Evolutionary conservation across 495 filamentous ascomycete genomes (phyloP).

Genomic region (Glonium stellatum): DNA sequence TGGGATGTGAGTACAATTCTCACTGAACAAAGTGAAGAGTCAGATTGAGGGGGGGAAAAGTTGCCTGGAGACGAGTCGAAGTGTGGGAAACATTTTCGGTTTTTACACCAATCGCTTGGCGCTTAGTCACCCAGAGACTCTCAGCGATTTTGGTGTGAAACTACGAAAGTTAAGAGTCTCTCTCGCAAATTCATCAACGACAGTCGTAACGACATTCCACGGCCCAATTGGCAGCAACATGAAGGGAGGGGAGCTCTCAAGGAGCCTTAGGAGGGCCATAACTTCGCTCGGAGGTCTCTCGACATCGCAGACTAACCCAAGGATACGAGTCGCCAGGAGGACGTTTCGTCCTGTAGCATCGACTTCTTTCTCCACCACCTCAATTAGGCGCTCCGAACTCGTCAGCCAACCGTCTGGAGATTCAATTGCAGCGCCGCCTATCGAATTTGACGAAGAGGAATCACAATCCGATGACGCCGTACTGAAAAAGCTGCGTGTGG

Average conservation of each 20-base stretch:
- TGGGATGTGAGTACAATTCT: not conserved
- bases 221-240: conserved; percentile 5
- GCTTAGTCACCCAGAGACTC: conserved; percentile 8
- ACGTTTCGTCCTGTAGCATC: conserved; percentile 2
- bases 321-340: conserved; percentile 6
- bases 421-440: conserved; percentile 20
- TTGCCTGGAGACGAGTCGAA: not conserved
- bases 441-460: conserved; percentile 14
- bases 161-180: not conserved
- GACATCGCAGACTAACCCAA: conserved; percentile 13
- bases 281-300: conserved; percentile 7
- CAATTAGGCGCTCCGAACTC: conserved; percentile 14
- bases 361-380: conserved; percentile 20
- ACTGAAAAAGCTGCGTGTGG: conserved; percentile 53
- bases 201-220: not conserved
- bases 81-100: conserved; percentile 1
- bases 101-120: not conserved
- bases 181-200: conserved; percentile 1
- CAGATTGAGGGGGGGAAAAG: not conserved
- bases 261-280: conserved; percentile 10
- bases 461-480: conserved; percentile 42
- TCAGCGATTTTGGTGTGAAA: not conserved
- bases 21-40: not conserved
- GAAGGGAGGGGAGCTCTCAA: conserved; percentile 13
- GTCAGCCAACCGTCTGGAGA: conserved; percentile 4